Evolutionary conservation across 2,329 filamentous ascomycete genomes (phyloP).

Genomic region (Aspergillus clavatus): DNA sequence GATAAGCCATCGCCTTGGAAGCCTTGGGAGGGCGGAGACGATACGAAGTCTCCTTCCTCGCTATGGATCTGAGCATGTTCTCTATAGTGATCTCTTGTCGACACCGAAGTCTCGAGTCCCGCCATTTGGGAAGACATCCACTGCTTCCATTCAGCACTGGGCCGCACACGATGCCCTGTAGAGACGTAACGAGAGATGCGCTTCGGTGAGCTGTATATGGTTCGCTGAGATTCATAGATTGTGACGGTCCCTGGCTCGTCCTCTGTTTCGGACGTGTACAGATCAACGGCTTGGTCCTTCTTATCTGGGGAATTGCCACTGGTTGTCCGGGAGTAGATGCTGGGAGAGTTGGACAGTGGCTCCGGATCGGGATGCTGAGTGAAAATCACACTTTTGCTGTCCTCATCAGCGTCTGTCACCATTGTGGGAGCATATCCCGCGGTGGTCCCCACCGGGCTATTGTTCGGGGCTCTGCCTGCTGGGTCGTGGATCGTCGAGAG

Average conservation of each 20-base stretch:
- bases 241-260: constrained; percentile 35
- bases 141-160: constrained; percentile 34
- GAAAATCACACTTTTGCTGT: constrained; percentile 18
- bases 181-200: constrained; percentile 7
- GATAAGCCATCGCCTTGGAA: not conserved
- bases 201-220: constrained; percentile 29
- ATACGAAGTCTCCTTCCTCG: constrained; percentile 18
- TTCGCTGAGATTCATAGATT: constrained; percentile 30
- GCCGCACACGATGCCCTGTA: constrained; percentile 10
- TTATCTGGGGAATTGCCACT: constrained; percentile 28
- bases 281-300: constrained; percentile 4
- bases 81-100: constrained; percentile 31
- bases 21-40: not conserved
- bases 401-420: constrained; percentile 14
- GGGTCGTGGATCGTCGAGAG: not conserved
- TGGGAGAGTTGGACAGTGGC: constrained; percentile 29
- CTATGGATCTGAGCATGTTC: constrained; percentile 37
- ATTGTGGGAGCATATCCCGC: not conserved
- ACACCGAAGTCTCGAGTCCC: constrained; percentile 24
- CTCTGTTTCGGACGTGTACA: constrained; percentile 6
- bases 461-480: constrained; percentile 1
- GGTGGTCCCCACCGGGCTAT: not conserved
- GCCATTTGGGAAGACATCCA: constrained; percentile 37
- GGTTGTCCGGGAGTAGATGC: constrained; percentile 41
- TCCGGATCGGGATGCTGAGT: constrained; percentile 6